Conservation (phyloP, 768 basidiomycete genomes). For the Boletales sp. region DNA sequence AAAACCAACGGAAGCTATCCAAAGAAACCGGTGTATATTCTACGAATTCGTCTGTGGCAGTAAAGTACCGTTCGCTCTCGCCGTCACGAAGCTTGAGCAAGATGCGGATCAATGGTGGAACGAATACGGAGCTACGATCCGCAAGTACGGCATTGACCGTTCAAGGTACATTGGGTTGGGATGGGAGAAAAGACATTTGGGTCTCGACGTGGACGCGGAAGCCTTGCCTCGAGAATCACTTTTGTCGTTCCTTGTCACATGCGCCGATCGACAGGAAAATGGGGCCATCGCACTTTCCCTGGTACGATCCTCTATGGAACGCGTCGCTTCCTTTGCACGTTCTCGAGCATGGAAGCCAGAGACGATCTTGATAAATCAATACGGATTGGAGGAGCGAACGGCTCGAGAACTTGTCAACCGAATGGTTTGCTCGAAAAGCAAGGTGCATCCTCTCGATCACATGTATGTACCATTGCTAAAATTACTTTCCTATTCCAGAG, state of each 20-base stretch:
- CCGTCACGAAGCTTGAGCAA: constrained; percentile 28
- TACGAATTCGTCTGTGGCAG: constrained; percentile 22
- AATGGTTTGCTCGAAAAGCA: constrained; percentile 2
- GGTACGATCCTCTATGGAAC: constrained; percentile 8
- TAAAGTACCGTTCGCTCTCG: constrained; percentile 27
- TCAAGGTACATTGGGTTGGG: constrained; percentile 34
- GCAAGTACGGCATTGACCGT: constrained; percentile 13
- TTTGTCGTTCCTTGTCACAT: constrained; percentile 14
- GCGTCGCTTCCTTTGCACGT: constrained; percentile 8
- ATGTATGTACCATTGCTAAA: background rate
- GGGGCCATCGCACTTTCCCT: background rate
- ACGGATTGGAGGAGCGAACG: constrained; percentile 16
- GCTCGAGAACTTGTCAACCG: constrained; percentile 18
- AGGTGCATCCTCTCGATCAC: background rate
- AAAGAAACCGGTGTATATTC: constrained; percentile 28
- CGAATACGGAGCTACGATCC: constrained; percentile 16
- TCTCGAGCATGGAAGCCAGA: constrained; percentile 8
- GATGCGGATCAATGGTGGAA: constrained; percentile 36
- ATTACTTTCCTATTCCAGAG: background rate
- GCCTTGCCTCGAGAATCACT: constrained; percentile 24
- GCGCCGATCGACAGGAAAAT: constrained; percentile 10
- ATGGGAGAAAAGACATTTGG: constrained; percentile 18
- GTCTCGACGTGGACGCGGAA: constrained; percentile 19
- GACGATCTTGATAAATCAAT: constrained; percentile 15
- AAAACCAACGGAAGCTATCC: constrained; percentile 22